Percentiles rank a stretch among this genome's conserved stretches.
These are phyloP conservation scores for Colletotrichum simmondsii DNA, from an alignment of 2,329 filamentous ascomycete genomes.

Conservation along the genomic window DNA sequence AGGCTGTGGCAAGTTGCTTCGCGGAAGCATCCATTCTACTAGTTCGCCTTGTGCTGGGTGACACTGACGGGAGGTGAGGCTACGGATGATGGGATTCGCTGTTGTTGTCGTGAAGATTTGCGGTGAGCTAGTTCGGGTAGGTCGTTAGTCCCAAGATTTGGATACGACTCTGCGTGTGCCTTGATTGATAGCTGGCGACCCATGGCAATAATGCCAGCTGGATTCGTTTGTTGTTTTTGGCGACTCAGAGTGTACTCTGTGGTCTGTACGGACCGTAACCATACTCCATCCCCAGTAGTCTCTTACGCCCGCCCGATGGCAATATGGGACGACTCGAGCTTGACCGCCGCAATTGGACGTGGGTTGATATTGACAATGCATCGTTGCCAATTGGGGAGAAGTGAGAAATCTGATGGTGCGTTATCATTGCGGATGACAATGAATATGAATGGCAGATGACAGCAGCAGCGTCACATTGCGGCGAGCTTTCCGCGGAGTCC, in stretches of 20 bases:
- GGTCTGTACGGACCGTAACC: not conserved
- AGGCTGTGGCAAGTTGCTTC: not conserved
- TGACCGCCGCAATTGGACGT: slow-evolving; percentile 2
- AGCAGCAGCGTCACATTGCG: not conserved
- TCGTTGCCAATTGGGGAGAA: not conserved
- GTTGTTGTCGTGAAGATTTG: slow-evolving; percentile 2
- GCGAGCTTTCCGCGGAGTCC: not conserved
- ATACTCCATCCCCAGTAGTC: too few species aligned
- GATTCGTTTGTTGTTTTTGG: not conserved
- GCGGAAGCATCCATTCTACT: not conserved
- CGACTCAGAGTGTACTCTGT: not conserved
- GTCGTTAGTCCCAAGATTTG: not conserved
- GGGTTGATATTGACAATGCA: slow-evolving; percentile 6
- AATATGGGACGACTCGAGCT: not conserved
- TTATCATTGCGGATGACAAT: too few species aligned
- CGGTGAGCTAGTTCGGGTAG: slow-evolving; percentile 17
- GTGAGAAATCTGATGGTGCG: not conserved
- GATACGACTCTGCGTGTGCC: slow-evolving; percentile 1
- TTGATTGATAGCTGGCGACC: not conserved
- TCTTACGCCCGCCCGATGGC: not conserved
- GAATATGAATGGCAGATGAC: not conserved
- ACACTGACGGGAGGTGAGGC: not conserved
- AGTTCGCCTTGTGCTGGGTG: not conserved
- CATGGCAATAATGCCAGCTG: not conserved
- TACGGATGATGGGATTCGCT: not conserved